Evolutionary conservation across 2,329 filamentous ascomycete species (phyloP).

Genomic region (Bipolaris bicolor): DNA sequence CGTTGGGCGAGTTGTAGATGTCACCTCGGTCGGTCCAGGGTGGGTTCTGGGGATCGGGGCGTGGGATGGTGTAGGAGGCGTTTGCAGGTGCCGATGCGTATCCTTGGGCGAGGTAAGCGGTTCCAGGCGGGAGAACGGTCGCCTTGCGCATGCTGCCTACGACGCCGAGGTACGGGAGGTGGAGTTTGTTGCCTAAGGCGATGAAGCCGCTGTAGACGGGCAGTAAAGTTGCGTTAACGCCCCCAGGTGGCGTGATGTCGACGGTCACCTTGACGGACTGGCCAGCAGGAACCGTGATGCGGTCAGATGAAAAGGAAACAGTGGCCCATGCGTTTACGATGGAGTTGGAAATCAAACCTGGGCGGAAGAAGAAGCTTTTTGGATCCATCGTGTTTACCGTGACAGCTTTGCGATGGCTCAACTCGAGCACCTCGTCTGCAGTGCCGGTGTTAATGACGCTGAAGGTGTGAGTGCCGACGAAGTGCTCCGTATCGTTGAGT

Average conservation of each 20-base stretch:
- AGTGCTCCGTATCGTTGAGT: constrained; percentile 33
- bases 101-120: constrained; percentile 18
- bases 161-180: constrained; percentile 30
- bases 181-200: constrained; percentile 15
- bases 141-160: constrained; percentile 23
- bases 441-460: constrained; percentile 20
- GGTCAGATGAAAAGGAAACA: constrained; percentile 16
- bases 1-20: not conserved
- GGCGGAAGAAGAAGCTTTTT: not conserved
- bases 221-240: constrained; percentile 20
- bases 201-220: constrained; percentile 35
- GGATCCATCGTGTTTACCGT: constrained; percentile 25
- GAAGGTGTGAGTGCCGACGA: constrained; percentile 32
- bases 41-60: constrained; percentile 19
- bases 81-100: constrained; percentile 15
- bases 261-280: constrained; percentile 1
- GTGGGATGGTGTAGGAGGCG: constrained; percentile 14
- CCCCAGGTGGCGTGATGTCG: not conserved
- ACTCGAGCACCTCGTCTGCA: not conserved
- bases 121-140: constrained; percentile 5
- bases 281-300: constrained; percentile 28
- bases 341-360: constrained; percentile 10
- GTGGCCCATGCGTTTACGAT: constrained; percentile 18
- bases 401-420: constrained; percentile 23
- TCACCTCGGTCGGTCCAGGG: constrained; percentile 9